Conservation (phyloP, 2,329 filamentous ascomycete genomes). For the Phialophora macrospora region DNA sequence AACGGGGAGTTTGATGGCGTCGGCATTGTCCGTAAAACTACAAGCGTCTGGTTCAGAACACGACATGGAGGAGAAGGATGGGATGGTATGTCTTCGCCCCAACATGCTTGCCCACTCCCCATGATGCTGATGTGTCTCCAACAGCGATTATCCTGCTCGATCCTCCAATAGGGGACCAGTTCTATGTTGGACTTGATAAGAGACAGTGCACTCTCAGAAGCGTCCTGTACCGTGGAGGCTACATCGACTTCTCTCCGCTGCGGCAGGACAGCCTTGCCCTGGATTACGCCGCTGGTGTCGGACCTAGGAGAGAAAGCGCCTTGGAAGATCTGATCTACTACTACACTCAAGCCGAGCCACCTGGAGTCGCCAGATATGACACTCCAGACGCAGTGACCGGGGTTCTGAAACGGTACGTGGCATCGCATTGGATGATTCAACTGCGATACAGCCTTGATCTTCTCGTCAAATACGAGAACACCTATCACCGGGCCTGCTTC, state of each 20-base stretch:
- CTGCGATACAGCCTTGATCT: slow-evolving; percentile 9
- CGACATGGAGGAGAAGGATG: not conserved
- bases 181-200: slow-evolving; percentile 9
- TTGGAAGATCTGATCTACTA: slow-evolving; percentile 12
- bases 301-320: slow-evolving; percentile 3
- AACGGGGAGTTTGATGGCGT: slow-evolving; percentile 13
- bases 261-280: not conserved
- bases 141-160: slow-evolving; percentile 15
- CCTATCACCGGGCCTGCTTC: slow-evolving; percentile 8
- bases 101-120: not conserved
- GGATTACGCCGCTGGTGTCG: not conserved
- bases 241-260: slow-evolving; percentile 12
- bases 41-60: slow-evolving; percentile 8
- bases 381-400: not conserved
- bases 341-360: not conserved
- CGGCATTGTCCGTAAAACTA: slow-evolving; percentile 4
- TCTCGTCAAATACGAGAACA: slow-evolving; percentile 13
- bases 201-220: slow-evolving; percentile 1
- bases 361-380: not conserved
- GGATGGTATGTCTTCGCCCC: slow-evolving; percentile 9
- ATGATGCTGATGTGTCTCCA: not conserved
- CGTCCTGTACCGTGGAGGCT: slow-evolving; percentile 15
- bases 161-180: slow-evolving; percentile 12
- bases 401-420: slow-evolving; percentile 5
- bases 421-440: slow-evolving; percentile 12